Percentiles rank a stretch among this genome's conserved stretches.
Evolutionary conservation across 1,284 basidiomycete species (phyloP).

Genomic region (Rhodotorula sp.): DNA sequence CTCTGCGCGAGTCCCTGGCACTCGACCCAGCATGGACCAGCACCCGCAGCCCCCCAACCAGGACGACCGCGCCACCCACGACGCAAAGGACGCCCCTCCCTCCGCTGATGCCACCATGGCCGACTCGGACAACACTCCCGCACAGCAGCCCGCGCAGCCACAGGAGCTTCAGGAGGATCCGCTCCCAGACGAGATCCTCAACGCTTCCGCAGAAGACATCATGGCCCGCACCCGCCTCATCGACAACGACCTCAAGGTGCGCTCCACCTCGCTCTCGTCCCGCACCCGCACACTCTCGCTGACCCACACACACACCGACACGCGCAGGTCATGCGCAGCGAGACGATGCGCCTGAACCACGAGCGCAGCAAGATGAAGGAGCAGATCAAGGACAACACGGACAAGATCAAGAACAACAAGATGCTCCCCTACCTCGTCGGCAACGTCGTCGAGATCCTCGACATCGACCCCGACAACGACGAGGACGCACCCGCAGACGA

Average conservation of each 20-base stretch:
- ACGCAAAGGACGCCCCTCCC: background rate
- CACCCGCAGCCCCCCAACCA: slow-evolving; percentile 20
- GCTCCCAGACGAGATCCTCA: slow-evolving; percentile 72
- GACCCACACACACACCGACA: background rate
- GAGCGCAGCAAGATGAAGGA: slow-evolving; percentile 96
- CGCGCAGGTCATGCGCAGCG: slow-evolving; percentile 89
- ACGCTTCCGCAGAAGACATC: slow-evolving; percentile 76
- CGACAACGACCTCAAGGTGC: slow-evolving; percentile 89
- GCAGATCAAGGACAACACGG: slow-evolving; percentile 96
- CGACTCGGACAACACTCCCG: background rate
- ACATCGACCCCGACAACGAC: slow-evolving; percentile 82
- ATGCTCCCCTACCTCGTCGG: slow-evolving; percentile 96
- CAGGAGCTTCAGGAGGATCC: slow-evolving; percentile 31
- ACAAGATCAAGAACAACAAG: slow-evolving; percentile 99
- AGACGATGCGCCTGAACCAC: slow-evolving; percentile 85
- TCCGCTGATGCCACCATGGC: slow-evolving; percentile 26
- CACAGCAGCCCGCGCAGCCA: background rate
- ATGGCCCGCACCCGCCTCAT: slow-evolving; percentile 74
- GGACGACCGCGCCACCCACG: slow-evolving; percentile 1
- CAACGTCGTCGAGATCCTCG: slow-evolving; percentile 96
- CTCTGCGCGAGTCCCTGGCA: background rate
- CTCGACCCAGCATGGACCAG: slow-evolving; percentile 7
- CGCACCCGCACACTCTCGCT: background rate
- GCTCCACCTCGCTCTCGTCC: slow-evolving; percentile 21
- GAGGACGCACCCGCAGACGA: slow-evolving; percentile 66